Percentiles rank a stretch among this genome's conserved stretches.
These are phyloP conservation scores for Coffea humblotiana DNA, from an alignment of 305 asterid genomes.

Conservation along the genomic window DNA sequence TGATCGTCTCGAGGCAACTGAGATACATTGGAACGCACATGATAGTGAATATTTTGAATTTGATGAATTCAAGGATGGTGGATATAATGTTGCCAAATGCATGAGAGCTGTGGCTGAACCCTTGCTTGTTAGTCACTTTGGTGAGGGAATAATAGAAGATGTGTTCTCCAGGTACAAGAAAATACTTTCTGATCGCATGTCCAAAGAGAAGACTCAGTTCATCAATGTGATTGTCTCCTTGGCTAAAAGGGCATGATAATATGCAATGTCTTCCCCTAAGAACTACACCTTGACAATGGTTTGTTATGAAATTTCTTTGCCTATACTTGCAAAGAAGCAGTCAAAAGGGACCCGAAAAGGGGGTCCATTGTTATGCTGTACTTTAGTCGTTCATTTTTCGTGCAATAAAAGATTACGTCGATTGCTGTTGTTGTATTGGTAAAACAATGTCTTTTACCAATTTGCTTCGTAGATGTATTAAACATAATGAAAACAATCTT, in stretches of 20 bases:
- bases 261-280: not conserved
- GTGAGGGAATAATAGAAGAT: constrained; percentile 38
- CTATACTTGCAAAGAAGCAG: too few relatives aligned
- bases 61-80: constrained; percentile 11
- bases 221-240: constrained; percentile 48
- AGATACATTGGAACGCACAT: constrained; percentile 27
- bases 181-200: constrained; percentile 35
- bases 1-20: constrained; percentile 33
- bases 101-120: constrained; percentile 74
- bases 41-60: not conserved
- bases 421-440: too few relatives aligned
- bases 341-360: too few relatives aligned
- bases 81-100: constrained; percentile 46
- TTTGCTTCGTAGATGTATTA: too few relatives aligned
- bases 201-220: constrained; percentile 43
- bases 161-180: constrained; percentile 35
- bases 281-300: too few relatives aligned
- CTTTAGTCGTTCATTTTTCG: too few relatives aligned
- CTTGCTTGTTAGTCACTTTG: constrained; percentile 55
- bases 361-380: too few relatives aligned
- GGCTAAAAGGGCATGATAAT: constrained; percentile 17
- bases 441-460: too few relatives aligned
- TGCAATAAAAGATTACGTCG: too few relatives aligned
- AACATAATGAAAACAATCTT: too few relatives aligned
- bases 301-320: too few relatives aligned